These are phyloP conservation scores for Eimeria tenella DNA, from an alignment of 169 alveolate genomes.

Conservation along the genomic window DNA sequence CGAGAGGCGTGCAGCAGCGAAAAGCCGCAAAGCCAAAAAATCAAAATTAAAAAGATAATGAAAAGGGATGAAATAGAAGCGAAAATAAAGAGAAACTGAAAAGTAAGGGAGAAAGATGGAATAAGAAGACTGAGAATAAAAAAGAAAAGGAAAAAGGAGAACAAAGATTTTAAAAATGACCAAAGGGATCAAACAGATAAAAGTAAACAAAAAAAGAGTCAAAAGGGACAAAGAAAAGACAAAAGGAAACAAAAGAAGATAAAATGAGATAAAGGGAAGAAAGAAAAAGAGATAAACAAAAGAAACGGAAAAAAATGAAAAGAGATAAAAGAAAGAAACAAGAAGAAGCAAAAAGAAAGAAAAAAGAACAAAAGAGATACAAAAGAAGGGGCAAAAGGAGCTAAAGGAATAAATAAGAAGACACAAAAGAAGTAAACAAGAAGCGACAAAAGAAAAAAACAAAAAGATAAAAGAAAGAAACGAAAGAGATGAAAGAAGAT, in stretches of 20 bases:
- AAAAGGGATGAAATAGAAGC: background rate
- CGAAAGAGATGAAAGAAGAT: background rate
- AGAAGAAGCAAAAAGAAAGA: background rate
- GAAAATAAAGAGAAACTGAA: background rate
- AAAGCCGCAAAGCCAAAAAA: too few species aligned
- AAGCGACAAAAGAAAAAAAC: too few species aligned
- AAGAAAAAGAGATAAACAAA: background rate
- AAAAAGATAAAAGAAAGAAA: background rate
- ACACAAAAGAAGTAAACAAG: background rate
- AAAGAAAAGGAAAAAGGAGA: background rate
- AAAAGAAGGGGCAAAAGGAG: background rate
- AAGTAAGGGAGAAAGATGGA: background rate
- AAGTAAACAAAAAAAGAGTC: background rate
- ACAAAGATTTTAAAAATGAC: too few species aligned
- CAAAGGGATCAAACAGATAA: background rate
- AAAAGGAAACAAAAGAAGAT: background rate
- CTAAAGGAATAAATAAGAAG: background rate
- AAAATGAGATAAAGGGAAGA: background rate
- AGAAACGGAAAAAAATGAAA: background rate
- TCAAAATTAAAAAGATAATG: too few species aligned
- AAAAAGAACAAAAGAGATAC: too few species aligned
- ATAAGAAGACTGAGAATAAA: background rate
- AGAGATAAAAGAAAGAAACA: background rate
- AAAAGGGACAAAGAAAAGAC: background rate
- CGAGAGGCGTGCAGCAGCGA: background rate